Base-by-base conservation (phyloP, 345 rosid genomes). In the Citropsis articulata region DNA sequence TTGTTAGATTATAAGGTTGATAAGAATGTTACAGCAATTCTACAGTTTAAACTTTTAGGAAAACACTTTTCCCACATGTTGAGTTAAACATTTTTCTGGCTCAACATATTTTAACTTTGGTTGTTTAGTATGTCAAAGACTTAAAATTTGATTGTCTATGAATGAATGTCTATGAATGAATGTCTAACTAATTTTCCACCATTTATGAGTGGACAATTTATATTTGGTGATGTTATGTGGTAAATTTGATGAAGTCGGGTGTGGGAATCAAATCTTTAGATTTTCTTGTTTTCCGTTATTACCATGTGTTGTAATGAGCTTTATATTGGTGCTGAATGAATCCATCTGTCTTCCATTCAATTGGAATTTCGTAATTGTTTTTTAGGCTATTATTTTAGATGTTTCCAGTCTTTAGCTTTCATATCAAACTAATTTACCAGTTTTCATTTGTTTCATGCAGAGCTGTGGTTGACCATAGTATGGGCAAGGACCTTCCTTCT, bases 401-500 rank as follows among this genome's bases (percentile, higher is more conserved):
- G 57, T 60, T 68, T 16, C 66, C 30, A 56, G n/a, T 66, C 42
- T 65, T 80, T 65, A 33, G 22, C 55, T 55, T 79, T 83, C 69
- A 72, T 76, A 67, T 79, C 61, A 77, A 42, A 31, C 63, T 68
- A 73, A 25, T 30, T 65, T 21, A 77, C 30, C 13, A 48, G 35
- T 40, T 25, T 55, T 63, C n/a, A 53, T 80, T 70, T 76, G 56
- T 30, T 71, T 80, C 60, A 67, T 84, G 85, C 90, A 96, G 99
- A 85, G 99, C 99, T 77, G 96, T 96, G 71, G 98, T 96, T 63
- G 98, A 96, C 72, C 98, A 96, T 86, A 91, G 98, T 81, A 75
- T 79, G 50, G 98, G 97, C 71, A 92, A 92, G 82, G 97, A 96
- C 64, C 96, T 96, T 73, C 99, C 99, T 84, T 87, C 93, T 75